A percentile compares a stretch with the other conserved stretches of the same genome.
Conservation (phyloP, 441 rosid species). For the Populus hybrid region DNA sequence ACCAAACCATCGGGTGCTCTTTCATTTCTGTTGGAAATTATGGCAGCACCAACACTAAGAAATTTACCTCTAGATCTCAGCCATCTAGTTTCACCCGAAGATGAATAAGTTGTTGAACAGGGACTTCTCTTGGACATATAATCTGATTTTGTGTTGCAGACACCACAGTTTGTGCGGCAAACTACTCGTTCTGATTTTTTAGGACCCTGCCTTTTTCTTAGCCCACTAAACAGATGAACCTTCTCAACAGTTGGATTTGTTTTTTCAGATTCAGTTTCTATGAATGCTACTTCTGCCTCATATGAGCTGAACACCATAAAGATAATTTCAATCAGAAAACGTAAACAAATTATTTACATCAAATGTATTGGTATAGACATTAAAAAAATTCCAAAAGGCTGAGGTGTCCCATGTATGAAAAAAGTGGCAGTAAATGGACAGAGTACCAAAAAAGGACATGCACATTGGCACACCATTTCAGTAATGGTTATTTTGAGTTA, state of each 20-base stretch:
- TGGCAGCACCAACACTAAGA: conserved; percentile 85
- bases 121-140: conserved; percentile 19
- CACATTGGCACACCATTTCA: not conserved
- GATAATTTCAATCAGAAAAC: not conserved
- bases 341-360: not conserved
- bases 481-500: not conserved
- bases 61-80: conserved; percentile 58
- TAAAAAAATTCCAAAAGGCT: not conserved
- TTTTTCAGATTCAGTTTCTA: conserved; percentile 56
- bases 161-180: conserved; percentile 66
- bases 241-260: conserved; percentile 28
- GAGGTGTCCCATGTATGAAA: not conserved
- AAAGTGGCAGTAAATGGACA: no score
- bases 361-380: not conserved
- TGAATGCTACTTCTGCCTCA: conserved; percentile 78
- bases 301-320: conserved; percentile 51
- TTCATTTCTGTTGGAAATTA: conserved; percentile 85
- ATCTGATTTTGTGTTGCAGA: conserved; percentile 46
- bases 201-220: conserved; percentile 30
- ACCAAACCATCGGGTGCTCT: conserved; percentile 95
- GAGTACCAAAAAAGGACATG: not conserved
- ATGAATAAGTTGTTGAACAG: conserved; percentile 30
- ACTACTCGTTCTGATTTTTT: conserved; percentile 52
- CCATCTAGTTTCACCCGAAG: conserved; percentile 53
- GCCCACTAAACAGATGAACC: conserved; percentile 29